Conservation (phyloP, 768 basidiomycete species). For the Xerocomus brunneocitrinus region DNA sequence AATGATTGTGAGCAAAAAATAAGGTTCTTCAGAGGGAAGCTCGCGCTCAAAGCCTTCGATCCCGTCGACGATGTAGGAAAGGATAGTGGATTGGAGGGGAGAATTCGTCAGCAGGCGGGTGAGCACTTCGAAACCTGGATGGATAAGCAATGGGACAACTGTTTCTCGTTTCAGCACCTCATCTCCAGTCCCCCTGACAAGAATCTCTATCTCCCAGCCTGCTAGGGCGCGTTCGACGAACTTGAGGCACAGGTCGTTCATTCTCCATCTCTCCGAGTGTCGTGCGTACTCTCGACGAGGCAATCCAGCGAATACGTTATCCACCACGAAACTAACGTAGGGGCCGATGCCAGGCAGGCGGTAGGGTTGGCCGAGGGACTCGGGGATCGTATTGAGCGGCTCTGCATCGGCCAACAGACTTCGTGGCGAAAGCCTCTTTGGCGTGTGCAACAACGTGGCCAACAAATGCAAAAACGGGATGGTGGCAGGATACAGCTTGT, state of each 20-base stretch:
- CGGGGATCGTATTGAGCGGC: conserved; percentile 70
- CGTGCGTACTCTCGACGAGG: conserved; percentile 68
- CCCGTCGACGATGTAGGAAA: conserved; percentile 80
- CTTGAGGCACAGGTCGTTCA: conserved; percentile 78
- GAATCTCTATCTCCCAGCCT: conserved; percentile 72
- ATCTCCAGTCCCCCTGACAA: conserved; percentile 59
- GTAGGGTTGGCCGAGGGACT: conserved; percentile 74
- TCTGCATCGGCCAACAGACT: conserved; percentile 57
- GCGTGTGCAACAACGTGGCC: conserved; percentile 76
- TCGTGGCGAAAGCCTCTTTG: conserved; percentile 62
- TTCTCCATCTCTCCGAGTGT: conserved; percentile 78
- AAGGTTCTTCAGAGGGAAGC: conserved; percentile 62
- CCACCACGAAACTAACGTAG: conserved; percentile 81
- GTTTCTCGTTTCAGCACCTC: conserved; percentile 45
- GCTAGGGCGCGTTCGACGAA: conserved; percentile 84
- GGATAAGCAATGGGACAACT: conserved; percentile 54
- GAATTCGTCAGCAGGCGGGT: conserved; percentile 71
- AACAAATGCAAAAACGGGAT: conserved; percentile 84
- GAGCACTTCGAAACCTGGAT: conserved; percentile 88
- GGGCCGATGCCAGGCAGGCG: conserved; percentile 77
- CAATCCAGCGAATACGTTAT: conserved; percentile 82
- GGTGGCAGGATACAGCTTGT: conserved; percentile 81
- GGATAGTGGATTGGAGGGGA: conserved; percentile 64
- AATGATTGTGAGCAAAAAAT: conserved; percentile 69
- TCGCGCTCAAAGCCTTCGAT: conserved; percentile 71